phyloP scores from a whole-genome alignment of 2,329 filamentous ascomycete species.

The Fusarium guadeloupense region DNA sequence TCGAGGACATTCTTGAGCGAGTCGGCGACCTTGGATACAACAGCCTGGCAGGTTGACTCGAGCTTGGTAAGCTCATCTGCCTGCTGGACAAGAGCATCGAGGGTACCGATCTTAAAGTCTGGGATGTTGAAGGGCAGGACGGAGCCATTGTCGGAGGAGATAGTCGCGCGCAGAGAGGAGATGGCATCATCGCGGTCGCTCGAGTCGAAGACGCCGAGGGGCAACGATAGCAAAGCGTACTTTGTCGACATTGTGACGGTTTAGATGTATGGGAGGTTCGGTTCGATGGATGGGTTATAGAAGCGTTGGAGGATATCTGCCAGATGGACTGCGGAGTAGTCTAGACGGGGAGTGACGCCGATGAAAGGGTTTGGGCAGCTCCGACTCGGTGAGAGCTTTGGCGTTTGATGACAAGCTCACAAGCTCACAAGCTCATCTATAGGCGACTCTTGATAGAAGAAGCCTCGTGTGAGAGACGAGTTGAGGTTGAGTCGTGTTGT shows the following conservation, averaged over 20 bases:
- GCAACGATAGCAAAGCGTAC: constrained; percentile 91
- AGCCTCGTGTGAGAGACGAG: not conserved
- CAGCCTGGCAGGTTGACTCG: constrained; percentile 78
- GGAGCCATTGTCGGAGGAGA: constrained; percentile 78
- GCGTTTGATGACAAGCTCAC: not conserved
- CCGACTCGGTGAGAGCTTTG: constrained; percentile 14
- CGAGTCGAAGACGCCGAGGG: constrained; percentile 84
- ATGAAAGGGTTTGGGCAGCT: constrained; percentile 14
- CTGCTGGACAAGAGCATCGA: constrained; percentile 94
- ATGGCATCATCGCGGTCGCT: constrained; percentile 84
- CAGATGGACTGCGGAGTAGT: constrained; percentile 22
- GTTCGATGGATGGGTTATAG: constrained; percentile 7
- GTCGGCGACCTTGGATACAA: constrained; percentile 89
- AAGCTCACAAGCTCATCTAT: constrained; percentile 17
- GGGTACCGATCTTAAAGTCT: constrained; percentile 96
- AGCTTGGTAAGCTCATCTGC: constrained; percentile 95
- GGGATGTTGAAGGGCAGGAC: constrained; percentile 84
- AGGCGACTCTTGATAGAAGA: not conserved
- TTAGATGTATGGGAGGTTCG: not conserved
- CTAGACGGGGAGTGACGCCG: constrained; percentile 14
- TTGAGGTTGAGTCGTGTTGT: not conserved
- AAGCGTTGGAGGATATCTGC: constrained; percentile 7
- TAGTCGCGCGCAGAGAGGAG: constrained; percentile 74
- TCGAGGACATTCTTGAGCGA: constrained; percentile 85
- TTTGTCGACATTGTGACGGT: constrained; percentile 60